phyloP scores from a whole-genome alignment of 2,329 filamentous ascomycete species.

The Fusarium liriodendri region DNA sequence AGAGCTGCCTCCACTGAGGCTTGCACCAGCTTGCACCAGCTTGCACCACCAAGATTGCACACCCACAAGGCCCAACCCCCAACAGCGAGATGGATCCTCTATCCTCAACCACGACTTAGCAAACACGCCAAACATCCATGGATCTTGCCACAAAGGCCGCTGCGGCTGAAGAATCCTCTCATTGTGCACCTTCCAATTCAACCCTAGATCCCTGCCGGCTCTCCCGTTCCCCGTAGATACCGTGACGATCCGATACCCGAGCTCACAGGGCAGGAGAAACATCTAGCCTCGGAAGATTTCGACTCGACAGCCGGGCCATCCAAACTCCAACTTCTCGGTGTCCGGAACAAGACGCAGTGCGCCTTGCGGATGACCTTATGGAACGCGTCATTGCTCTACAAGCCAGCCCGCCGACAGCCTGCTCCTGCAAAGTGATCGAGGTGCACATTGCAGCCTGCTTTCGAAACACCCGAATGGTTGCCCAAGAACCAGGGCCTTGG shows the following conservation, averaged over 20 bases:
- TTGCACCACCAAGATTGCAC: neutral
- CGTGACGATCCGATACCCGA: conserved; percentile 20
- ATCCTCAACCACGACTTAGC: neutral
- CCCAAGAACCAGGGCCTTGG: conserved; percentile 26
- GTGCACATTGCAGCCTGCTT: neutral
- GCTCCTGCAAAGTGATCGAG: neutral
- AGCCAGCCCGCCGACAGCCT: conserved; percentile 1
- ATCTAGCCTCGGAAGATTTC: neutral
- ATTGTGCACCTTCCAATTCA: neutral
- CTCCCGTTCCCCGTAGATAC: neutral
- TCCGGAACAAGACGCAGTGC: neutral
- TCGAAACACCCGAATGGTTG: neutral
- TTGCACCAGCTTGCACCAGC: conserved; percentile 5
- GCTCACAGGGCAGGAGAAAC: neutral
- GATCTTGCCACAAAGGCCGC: neutral
- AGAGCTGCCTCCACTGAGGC: conserved; percentile 13
- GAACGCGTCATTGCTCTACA: neutral
- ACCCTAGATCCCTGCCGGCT: conserved; percentile 15
- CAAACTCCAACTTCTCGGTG: neutral
- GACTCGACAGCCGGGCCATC: neutral
- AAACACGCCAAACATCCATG: neutral
- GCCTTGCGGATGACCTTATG: neutral
- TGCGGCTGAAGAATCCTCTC: neutral
- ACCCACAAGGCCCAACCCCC: neutral
- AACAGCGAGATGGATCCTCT: neutral